Conservation (phyloP, 1,284 basidiomycete genomes). For the Malassezia globosa region DNA sequence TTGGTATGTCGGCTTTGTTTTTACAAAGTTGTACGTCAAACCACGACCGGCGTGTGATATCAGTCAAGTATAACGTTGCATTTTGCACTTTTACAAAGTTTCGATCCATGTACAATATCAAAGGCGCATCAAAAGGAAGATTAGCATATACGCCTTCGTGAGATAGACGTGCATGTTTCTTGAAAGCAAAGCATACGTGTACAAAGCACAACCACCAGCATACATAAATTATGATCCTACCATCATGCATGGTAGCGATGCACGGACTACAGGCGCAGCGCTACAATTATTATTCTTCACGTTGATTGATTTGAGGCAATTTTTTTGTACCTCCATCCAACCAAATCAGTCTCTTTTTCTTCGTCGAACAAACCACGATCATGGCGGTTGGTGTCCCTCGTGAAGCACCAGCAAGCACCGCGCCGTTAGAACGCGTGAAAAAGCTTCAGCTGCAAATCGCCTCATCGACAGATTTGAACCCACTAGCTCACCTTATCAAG, state of each 20-base stretch:
- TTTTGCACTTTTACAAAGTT: neutral
- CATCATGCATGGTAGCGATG: neutral
- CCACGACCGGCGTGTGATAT: neutral
- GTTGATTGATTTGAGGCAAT: too few species aligned
- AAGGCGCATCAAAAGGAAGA: neutral
- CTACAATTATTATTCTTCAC: neutral
- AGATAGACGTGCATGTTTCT: conserved; percentile 4
- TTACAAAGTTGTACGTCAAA: neutral
- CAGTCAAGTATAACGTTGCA: neutral
- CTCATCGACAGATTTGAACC: conserved; percentile 13
- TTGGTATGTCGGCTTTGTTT: too few species aligned
- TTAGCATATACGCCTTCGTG: conserved; percentile 11
- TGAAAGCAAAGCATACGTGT: too few species aligned
- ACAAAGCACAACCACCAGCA: too few species aligned
- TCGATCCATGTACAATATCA: conserved; percentile 8
- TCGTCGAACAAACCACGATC: too few species aligned
- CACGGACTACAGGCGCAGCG: neutral
- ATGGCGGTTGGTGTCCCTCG: too few species aligned
- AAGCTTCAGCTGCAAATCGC: conserved; percentile 10
- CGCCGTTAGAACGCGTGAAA: conserved; percentile 12
- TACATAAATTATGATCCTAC: too few species aligned
- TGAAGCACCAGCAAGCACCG: too few species aligned
- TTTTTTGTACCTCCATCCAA: too few species aligned
- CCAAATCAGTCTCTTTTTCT: neutral
- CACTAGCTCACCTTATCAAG: conserved; percentile 6